A percentile compares a stretch with the other conserved stretches of the same genome.
Conservation (phyloP, 2,329 filamentous ascomycete genomes). For the Fusarium sulawesiense region DNA sequence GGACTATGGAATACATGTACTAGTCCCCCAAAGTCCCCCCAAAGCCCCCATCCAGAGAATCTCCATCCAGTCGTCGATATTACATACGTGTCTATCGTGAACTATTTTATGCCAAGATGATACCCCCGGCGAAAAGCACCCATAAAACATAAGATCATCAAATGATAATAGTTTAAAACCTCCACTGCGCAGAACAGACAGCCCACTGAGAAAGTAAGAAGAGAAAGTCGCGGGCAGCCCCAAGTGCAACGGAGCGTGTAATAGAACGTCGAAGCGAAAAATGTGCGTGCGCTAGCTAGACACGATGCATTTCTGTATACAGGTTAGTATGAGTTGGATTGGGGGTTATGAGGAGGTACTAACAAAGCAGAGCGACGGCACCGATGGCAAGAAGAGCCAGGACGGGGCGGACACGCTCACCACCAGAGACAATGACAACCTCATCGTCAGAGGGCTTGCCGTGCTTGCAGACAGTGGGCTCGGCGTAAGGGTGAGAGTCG, state of each 20-base stretch:
- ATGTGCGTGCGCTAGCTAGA: neutral
- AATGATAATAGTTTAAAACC: slow-evolving; percentile 13
- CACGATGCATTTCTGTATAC: slow-evolving; percentile 13
- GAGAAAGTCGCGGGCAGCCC: slow-evolving; percentile 3
- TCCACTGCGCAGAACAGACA: slow-evolving; percentile 22
- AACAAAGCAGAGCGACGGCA: slow-evolving; percentile 32
- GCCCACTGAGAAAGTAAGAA: slow-evolving; percentile 31
- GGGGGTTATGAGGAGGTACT: neutral
- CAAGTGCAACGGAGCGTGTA: slow-evolving; percentile 16
- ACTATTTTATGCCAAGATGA: slow-evolving; percentile 20
- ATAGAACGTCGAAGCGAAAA: slow-evolving; percentile 24
- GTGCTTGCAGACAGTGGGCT: slow-evolving; percentile 36
- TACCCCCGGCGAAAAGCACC: slow-evolving; percentile 12
- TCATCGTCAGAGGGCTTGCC: slow-evolving; percentile 19
- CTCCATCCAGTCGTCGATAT: slow-evolving; percentile 34
- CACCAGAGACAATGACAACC: slow-evolving; percentile 30
- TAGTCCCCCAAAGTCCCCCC: neutral
- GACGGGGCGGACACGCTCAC: slow-evolving; percentile 29
- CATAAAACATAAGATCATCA: slow-evolving; percentile 36
- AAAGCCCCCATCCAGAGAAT: slow-evolving; percentile 9
- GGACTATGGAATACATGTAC: slow-evolving; percentile 28
- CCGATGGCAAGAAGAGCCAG: slow-evolving; percentile 33
- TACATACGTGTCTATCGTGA: slow-evolving; percentile 32
- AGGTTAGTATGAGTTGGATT: neutral
- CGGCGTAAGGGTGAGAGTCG: slow-evolving; percentile 17